Base-by-base conservation (phyloP, 345 rosid species). In the Eucalyptus victrix region DNA sequence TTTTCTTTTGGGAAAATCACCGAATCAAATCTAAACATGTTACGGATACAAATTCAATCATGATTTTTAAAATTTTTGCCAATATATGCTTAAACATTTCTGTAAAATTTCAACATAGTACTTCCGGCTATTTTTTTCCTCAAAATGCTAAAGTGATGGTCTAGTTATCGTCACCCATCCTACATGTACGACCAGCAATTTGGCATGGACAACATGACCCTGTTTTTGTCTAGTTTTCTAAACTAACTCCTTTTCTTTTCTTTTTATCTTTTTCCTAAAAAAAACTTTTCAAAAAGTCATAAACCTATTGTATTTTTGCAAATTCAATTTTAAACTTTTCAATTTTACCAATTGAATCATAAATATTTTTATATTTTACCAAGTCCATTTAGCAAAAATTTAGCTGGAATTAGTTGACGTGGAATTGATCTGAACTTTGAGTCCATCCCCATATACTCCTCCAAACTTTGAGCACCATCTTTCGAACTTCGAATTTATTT, bases 241-340 rank as follows among this genome's bases (percentile, higher is more conserved):
- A 53, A 19, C 24, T 53, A 53, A 53, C 26, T 53, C 23, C 37
- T 15, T 15, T 16, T 51, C 1, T 53, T 7, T 53, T 19, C 2
- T 19, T 18, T 19, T 19, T 1, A 51, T 7, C 1, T 51, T 51
- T 51, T 18, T 0, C 4, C 0, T 0, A 0, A 0, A 21, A 21
- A 21, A 53, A 53, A 53, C 4, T 53, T 0, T 53, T 0, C 0
- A 53, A 19, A 53, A 53, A 19, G 0, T 53, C 24, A 53, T 53
- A 0, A 53, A 53, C 2, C 0, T 21, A 19, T 53, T 53, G 0
- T 0, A 53, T 53, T 53, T 53, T 53, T 53, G 1, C 0, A 5
- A 53, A 53, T 53, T 53, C 0, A 53, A 0, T 53, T 0, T 0
- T 53, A 53, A 53, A 53, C 1, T 53, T 53, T 53, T 53, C 2